A percentile compares a stretch with the other conserved stretches of the same genome.
phyloP scores from a whole-genome alignment of 1,139 yeast species.

The Debaryomyces coudertii region DNA sequence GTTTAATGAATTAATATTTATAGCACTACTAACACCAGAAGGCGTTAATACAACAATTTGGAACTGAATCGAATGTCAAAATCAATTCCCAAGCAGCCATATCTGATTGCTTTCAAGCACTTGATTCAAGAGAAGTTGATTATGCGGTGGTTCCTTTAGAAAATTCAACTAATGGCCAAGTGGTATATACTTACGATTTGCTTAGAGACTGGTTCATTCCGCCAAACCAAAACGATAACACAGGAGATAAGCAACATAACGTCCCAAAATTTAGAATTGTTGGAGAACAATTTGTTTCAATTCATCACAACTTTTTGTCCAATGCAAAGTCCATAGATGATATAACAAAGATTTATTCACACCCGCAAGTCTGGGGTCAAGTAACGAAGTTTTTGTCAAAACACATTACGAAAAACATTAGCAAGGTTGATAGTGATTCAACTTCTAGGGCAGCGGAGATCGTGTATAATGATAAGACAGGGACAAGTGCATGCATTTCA shows the following conservation, averaged over 20 bases:
- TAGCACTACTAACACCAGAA: slow-evolving; percentile 23
- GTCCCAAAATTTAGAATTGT: slow-evolving; percentile 52
- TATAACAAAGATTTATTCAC: slow-evolving; percentile 71
- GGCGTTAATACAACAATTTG: slow-evolving; percentile 83
- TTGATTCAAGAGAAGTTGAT: slow-evolving; percentile 53
- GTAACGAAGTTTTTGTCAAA: slow-evolving; percentile 55
- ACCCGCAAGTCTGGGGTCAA: slow-evolving; percentile 99
- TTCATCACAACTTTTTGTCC: slow-evolving; percentile 75
- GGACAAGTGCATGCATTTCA: slow-evolving; percentile 50
- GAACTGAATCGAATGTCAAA: slow-evolving; percentile 36
- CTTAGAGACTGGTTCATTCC: slow-evolving; percentile 64
- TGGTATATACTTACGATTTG: slow-evolving; percentile 79
- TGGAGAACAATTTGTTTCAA: slow-evolving; percentile 80
- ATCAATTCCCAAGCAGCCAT: slow-evolving; percentile 54
- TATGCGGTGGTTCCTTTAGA: slow-evolving; percentile 90
- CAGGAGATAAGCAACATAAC: slow-evolving; percentile 4
- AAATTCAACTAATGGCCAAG: slow-evolving; percentile 94
- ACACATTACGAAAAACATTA: slow-evolving; percentile 38
- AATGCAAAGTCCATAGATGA: slow-evolving; percentile 45
- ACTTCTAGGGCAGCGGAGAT: slow-evolving; percentile 84
- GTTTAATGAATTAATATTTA: not conserved
- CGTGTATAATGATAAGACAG: slow-evolving; percentile 45
- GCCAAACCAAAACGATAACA: slow-evolving; percentile 13
- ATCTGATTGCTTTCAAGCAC: slow-evolving; percentile 63
- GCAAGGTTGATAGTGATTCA: slow-evolving; percentile 67